Evolutionary conservation across 805 yeast species (phyloP).

Genomic region (Sungouiozyma intestinalis): DNA sequence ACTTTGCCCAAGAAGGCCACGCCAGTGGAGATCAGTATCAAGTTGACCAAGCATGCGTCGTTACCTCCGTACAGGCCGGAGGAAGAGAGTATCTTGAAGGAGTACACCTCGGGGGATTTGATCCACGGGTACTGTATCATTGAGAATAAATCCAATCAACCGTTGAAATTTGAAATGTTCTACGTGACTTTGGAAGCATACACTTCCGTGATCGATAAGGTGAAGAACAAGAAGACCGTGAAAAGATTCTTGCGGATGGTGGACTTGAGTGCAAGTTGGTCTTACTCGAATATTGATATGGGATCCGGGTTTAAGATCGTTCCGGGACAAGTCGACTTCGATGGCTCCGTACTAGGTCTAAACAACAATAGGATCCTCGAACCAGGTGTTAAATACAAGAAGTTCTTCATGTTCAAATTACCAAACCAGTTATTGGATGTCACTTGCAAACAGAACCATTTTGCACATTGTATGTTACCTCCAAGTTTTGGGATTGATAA

Average conservation of each 20-base stretch:
- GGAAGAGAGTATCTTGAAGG: constrained; percentile 30
- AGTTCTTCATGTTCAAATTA: constrained; percentile 45
- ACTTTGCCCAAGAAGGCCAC: constrained; percentile 13
- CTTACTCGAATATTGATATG: constrained; percentile 35
- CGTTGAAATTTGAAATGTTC: constrained; percentile 49
- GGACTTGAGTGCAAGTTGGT: constrained; percentile 44
- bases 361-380: constrained; percentile 35
- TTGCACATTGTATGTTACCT: constrained; percentile 28
- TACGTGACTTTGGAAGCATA: constrained; percentile 47
- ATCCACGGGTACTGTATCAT: constrained; percentile 41
- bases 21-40: constrained; percentile 16
- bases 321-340: constrained; percentile 17
- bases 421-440: constrained; percentile 44
- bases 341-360: constrained; percentile 30
- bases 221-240: constrained; percentile 11
- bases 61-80: constrained; percentile 15
- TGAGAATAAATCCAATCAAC: constrained; percentile 31
- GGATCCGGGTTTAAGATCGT: constrained; percentile 33
- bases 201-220: constrained; percentile 19
- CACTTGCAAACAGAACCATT: constrained; percentile 35
- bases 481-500: constrained; percentile 34
- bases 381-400: constrained; percentile 42
- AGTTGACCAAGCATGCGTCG: constrained; percentile 14
- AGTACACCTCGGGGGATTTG: constrained; percentile 46
- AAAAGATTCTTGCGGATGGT: constrained; percentile 37